phyloP scores from a whole-genome alignment of 176 grass and related monocot genomes.

The Secale cereale region DNA sequence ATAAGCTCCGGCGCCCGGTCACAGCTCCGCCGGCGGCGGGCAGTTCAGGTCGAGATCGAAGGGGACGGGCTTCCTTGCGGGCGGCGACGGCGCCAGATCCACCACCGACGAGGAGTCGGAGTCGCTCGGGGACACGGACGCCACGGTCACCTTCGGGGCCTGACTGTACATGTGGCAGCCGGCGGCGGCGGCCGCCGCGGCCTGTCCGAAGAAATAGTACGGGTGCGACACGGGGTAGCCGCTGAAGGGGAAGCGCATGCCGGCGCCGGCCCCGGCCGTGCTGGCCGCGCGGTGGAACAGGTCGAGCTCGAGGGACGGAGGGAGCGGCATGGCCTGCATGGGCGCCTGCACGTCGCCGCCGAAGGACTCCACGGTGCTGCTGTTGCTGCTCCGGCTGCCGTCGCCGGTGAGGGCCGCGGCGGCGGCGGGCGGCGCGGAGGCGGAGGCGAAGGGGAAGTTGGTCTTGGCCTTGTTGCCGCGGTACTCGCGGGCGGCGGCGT shows the following conservation, averaged over 20 bases:
- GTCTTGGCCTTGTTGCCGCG: slow-evolving; percentile 91
- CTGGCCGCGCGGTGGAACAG: slow-evolving; percentile 47
- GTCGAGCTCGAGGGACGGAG: slow-evolving; percentile 37
- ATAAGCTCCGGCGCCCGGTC: slow-evolving; percentile 1
- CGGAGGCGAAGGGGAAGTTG: slow-evolving; percentile 60
- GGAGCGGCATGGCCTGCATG: slow-evolving; percentile 51
- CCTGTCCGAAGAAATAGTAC: slow-evolving; percentile 56
- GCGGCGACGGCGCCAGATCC: slow-evolving; percentile 44
- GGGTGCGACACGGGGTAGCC: slow-evolving; percentile 39
- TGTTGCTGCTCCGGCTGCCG: slow-evolving; percentile 68
- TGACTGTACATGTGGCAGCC: slow-evolving; percentile 30
- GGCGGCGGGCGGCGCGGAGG: neutral
- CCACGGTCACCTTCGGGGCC: slow-evolving; percentile 21
- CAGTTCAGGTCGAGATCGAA: slow-evolving; percentile 88
- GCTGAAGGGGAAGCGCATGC: slow-evolving; percentile 47
- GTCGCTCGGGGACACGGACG: slow-evolving; percentile 52
- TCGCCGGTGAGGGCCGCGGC: slow-evolving; percentile 11
- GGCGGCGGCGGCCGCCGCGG: neutral
- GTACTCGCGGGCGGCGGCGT: slow-evolving; percentile 77
- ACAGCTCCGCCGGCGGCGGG: slow-evolving; percentile 54
- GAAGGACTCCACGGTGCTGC: slow-evolving; percentile 82
- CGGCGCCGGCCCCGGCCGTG: neutral
- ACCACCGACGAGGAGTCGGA: slow-evolving; percentile 79
- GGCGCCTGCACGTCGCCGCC: slow-evolving; percentile 46
- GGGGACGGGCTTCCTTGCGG: slow-evolving; percentile 17